Evolutionary conservation across 2,329 filamentous ascomycete genomes (phyloP), one percentile per base, ranked within the genome.

Genomic region (Coniosporium tulheliwenetii): DNA sequence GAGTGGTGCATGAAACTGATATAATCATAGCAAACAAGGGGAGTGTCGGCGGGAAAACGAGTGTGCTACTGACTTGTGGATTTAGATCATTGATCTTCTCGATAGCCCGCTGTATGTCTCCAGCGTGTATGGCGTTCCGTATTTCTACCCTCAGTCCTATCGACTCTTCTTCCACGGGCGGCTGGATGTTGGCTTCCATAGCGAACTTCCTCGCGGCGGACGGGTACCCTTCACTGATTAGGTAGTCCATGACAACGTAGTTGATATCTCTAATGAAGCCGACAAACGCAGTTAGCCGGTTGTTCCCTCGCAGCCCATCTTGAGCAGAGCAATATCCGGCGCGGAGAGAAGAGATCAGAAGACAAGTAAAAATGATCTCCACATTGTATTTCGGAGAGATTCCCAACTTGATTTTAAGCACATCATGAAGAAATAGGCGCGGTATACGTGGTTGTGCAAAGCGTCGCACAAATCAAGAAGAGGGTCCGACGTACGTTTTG

Each of bases 1-100:
- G 91, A 86, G 91, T 98, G 91, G 91, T 98, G 91, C 91, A 98
- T 98, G 89, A 93, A 78, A 87, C 71, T 81, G 73, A 71, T 84
- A 70, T 94, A 94, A 98, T 98, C 91, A 91, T 87, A 64, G 74
- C 71, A 75, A 66, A 44, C 50, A 45, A 37, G 39, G 46, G 37
- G 39, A 41, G 35, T 41, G 38, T 41, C 29, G 37, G 14, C 45
- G 41, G 32, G 16, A 37, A 35, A 30, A 33, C 30, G 14, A n/a
- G 30, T 16, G 35, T 42, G 45, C 30, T 26, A 60, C 83, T 64
- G 78, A 98, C 91, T 75, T 91, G 79, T 50, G 86, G 83, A 50
- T 94, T 85, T 30, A 93, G 66, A 49, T 94, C 84, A 56, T 96
- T 96, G 52, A 98, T 73, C 40, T 79, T 75, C 48, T 86, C 77